Evolutionary conservation across 495 filamentous ascomycete genomes (phyloP), one percentile per base, ranked within the genome.

Genomic region (Clavariopsis aquatica): DNA sequence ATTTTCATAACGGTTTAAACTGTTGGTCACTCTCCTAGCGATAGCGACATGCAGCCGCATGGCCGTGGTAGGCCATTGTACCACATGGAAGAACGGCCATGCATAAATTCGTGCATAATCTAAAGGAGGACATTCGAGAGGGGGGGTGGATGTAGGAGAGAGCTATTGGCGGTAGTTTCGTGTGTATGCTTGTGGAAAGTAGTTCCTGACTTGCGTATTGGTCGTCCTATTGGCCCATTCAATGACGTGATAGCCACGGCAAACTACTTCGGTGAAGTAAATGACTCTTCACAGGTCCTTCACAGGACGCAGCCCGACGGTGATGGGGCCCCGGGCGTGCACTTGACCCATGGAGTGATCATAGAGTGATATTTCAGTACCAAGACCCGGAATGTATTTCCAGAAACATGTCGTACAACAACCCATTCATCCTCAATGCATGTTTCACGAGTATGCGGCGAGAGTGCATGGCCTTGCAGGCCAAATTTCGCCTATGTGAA

Each of bases 401-500:
- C 3, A 22, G 6, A 4, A 28, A 17, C 47, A 51, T 10, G 22
- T 23, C n/a, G 19, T 23, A 23, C 6, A 9, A 51, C 20, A 23
- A 3, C 26, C 20, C 47, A 51, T 43, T 43, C 38, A 43, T 43
- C 38, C 38, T 43, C 47, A 22, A 51, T 24, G 47, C 47, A 7
- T 28, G 22, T n/a, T 22, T 17, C 26, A 51, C 19, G 47, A 6
- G 26, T 12, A 23, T 24, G 12, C n/a, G 23, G 36, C 53, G 26
- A 15, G 53, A 22, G 19, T 56, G 28, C 53, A 38, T 38, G 36
- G 24, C 9, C 10, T 10, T 23, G n/a, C 53, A 27, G 36, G 26
- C 5, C 13, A 43, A 56, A 41, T 56, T 23, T 56, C 53, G 29
- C 53, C 19, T 45, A 56, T 20, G 53, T 19, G 38, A 59, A 9